Base-by-base conservation (phyloP, 495 filamentous ascomycete species). In the Bathelium albidoporum region DNA sequence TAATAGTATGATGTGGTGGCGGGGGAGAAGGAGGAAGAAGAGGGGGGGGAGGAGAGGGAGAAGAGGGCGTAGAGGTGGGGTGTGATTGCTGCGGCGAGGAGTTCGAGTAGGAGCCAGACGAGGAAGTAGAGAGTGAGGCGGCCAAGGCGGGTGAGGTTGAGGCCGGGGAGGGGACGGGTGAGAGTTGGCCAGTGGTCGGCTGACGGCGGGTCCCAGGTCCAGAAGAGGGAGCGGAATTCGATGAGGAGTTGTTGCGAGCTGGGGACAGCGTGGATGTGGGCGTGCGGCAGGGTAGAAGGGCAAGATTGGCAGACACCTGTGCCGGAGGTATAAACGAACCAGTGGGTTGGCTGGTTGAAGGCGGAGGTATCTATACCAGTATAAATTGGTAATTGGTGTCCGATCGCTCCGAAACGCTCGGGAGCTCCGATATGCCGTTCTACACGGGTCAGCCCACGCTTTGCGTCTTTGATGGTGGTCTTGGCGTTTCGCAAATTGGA, bases 381-480 rank as follows among this genome's bases (percentile, higher is more conserved):
- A n/a, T n/a, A n/a, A n/a, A n/a, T n/a, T n/a, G n/a, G n/a, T n/a
- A n/a, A n/a, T n/a, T n/a, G n/a, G n/a, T n/a, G n/a, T n/a, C n/a
- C n/a, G n/a, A n/a, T n/a, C n/a, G n/a, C n/a, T n/a, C n/a, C n/a
- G n/a, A n/a, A n/a, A n/a, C n/a, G n/a, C n/a, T 71, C 66, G 1
- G 60, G 63, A 26, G 65, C 43, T 0, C 72, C 69, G 31, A 77
- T 68, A 39, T 59, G 49, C 24, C 72, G 64, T 63, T 76, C 75
- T 3, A 75, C 69, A 11, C 73, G 62, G 41, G 66, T 69, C 36
- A 77, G 66, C 24, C 75, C 72, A 7, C 68, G 64, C 39, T 69
- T 71, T 0, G 71, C 73, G 41, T 77, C 75, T 63, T 70, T 70
- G 31, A 77, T 68, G 59, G 66, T 73, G 16, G 70, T 74, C 1